These are phyloP conservation scores for Fusarium nelsonii DNA, from an alignment of 2,329 filamentous ascomycete species.

Conservation along the genomic window DNA sequence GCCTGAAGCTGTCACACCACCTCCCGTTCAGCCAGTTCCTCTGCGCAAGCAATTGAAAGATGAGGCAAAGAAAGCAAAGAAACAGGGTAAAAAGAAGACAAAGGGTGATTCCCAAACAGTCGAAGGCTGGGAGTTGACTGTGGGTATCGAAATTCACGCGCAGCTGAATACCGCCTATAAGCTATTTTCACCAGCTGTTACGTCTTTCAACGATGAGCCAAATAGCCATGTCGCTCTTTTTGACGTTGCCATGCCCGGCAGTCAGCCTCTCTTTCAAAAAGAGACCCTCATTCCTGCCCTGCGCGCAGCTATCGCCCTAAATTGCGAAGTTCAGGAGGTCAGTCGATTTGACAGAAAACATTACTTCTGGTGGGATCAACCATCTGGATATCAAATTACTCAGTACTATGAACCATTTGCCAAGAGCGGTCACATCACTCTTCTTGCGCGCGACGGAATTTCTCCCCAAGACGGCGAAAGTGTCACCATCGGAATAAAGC, in stretches of 20 bases:
- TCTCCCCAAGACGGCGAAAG: conserved; percentile 76
- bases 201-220: conserved; percentile 74
- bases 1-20: conserved; percentile 39
- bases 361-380: conserved; percentile 99
- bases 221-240: conserved; percentile 92
- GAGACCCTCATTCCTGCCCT: conserved; percentile 90
- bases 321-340: conserved; percentile 79
- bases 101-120: conserved; percentile 64
- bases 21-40: conserved; percentile 56
- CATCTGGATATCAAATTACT: conserved; percentile 95
- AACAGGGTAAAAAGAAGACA: conserved; percentile 65
- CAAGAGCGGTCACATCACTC: conserved; percentile 76
- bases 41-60: conserved; percentile 80
- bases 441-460: conserved; percentile 83
- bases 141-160: conserved; percentile 97
- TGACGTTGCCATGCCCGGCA: conserved; percentile 89
- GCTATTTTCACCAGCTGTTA: conserved; percentile 83
- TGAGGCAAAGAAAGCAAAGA: conserved; percentile 76
- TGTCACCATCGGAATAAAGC: conserved; percentile 86
- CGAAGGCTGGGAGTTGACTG: conserved; percentile 88
- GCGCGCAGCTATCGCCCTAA: conserved; percentile 85
- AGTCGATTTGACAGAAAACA: conserved; percentile 97
- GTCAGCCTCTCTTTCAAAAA: conserved; percentile 86
- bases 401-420: conserved; percentile 87
- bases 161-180: conserved; percentile 91